Evolutionary conservation across 495 filamentous ascomycete genomes (phyloP).

Genomic region (Hypoxylon perforatum): DNA sequence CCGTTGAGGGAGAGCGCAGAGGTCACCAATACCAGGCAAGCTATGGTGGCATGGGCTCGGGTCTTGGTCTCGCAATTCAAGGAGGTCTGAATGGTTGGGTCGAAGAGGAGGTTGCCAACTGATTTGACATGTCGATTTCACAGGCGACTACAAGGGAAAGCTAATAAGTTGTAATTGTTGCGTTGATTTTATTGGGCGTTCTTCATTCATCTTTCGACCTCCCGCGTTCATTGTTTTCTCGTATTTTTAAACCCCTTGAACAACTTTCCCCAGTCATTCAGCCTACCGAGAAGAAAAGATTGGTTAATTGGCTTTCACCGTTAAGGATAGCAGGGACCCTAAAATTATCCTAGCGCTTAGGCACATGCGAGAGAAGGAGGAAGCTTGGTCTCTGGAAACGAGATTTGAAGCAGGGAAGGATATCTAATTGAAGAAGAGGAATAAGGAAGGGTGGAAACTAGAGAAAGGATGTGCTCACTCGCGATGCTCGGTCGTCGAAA

Average conservation of each 20-base stretch:
- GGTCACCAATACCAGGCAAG: slow-evolving; percentile 68
- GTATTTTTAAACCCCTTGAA: slow-evolving; percentile 41
- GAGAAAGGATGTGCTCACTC: slow-evolving; percentile 19
- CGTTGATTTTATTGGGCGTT: slow-evolving; percentile 46
- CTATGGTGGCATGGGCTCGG: slow-evolving; percentile 63
- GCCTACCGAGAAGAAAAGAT: slow-evolving; percentile 22
- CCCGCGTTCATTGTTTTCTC: slow-evolving; percentile 43
- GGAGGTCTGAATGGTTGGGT: slow-evolving; percentile 65
- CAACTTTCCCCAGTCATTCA: slow-evolving; percentile 30
- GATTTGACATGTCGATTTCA: slow-evolving; percentile 17
- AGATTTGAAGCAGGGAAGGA: slow-evolving; percentile 25
- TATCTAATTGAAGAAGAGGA: slow-evolving; percentile 5
- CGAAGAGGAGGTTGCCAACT: slow-evolving; percentile 67
- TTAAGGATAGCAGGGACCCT: slow-evolving; percentile 3
- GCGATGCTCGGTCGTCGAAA: slow-evolving; percentile 10
- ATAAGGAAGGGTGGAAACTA: slow-evolving; percentile 22
- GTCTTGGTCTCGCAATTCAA: slow-evolving; percentile 62
- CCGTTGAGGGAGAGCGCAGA: slow-evolving; percentile 55
- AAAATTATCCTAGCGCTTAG: slow-evolving; percentile 3
- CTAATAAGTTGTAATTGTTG: slow-evolving; percentile 51
- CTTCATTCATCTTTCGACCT: slow-evolving; percentile 36
- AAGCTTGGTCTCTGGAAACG: slow-evolving; percentile 30
- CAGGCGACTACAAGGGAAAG: slow-evolving; percentile 29
- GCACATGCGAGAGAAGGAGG: slow-evolving; percentile 5
- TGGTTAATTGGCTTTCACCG: slow-evolving; percentile 14